A percentile compares a stretch with the other conserved stretches of the same genome.
These are phyloP conservation scores for Kwoniella dendrophila DNA, from an alignment of 768 basidiomycete species.

Conservation along the genomic window DNA sequence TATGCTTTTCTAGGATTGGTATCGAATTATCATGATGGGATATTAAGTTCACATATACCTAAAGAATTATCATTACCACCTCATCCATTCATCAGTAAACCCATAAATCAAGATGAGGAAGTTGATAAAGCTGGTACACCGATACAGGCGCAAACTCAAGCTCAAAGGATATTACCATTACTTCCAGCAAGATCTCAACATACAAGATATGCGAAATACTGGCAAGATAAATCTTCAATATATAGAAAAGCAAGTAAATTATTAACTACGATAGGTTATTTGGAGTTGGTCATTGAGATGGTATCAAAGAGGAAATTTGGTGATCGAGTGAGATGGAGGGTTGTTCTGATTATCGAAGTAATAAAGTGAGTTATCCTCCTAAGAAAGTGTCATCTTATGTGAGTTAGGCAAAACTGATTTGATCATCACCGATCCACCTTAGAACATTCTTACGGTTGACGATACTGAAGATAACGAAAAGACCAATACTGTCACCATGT, in stretches of 20 bases:
- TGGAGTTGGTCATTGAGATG: constrained; percentile 90
- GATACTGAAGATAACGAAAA: constrained; percentile 71
- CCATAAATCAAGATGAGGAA: too few species aligned
- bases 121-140: too few species aligned
- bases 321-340: constrained; percentile 69
- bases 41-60: constrained; percentile 77
- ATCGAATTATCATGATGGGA: constrained; percentile 91
- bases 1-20: constrained; percentile 82
- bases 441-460: constrained; percentile 76
- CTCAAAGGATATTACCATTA: constrained; percentile 21
- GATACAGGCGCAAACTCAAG: neutral
- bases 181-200: constrained; percentile 60
- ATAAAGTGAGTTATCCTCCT: constrained; percentile 69
- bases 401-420: neutral
- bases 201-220: constrained; percentile 85
- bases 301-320: constrained; percentile 71
- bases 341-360: constrained; percentile 73
- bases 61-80: constrained; percentile 59
- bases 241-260: constrained; percentile 80
- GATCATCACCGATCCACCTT: constrained; percentile 2
- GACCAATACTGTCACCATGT: constrained; percentile 74
- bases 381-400: too few species aligned
- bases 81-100: constrained; percentile 61
- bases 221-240: constrained; percentile 67
- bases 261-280: constrained; percentile 75